Evolutionary conservation across 2,329 filamentous ascomycete genomes (phyloP).

Genomic region (Colletotrichum navitas): DNA sequence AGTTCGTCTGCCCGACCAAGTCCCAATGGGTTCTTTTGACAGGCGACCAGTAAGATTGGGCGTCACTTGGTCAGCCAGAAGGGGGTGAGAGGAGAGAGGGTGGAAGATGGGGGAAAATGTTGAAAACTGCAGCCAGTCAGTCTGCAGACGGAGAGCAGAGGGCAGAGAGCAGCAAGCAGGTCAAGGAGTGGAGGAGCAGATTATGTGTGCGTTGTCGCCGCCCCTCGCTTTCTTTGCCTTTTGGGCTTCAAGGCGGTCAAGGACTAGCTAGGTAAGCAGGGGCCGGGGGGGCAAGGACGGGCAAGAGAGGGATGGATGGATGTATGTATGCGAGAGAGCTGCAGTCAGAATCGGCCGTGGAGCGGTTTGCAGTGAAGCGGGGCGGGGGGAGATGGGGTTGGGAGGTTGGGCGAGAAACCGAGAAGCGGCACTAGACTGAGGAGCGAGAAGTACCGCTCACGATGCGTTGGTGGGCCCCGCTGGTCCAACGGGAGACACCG

Average conservation of each 20-base stretch:
- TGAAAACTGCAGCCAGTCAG: constrained; percentile 4
- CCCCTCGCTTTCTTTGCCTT: constrained; percentile 36
- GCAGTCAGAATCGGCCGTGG: constrained; percentile 35
- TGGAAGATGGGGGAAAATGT: constrained; percentile 31
- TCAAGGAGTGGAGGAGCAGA: constrained; percentile 28
- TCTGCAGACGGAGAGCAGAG: constrained; percentile 11
- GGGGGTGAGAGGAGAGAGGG: constrained; percentile 3
- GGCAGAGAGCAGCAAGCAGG: not conserved
- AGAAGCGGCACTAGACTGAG: not conserved
- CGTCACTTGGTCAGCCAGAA: not conserved
- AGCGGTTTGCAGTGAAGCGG: constrained; percentile 39
- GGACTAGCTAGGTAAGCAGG: not conserved
- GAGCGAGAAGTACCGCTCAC: not conserved
- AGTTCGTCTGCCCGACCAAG: not conserved
- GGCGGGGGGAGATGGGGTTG: constrained; percentile 9
- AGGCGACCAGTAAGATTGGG: constrained; percentile 14
- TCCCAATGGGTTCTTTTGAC: constrained; percentile 1
- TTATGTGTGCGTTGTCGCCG: constrained; percentile 39
- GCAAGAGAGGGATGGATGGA: not conserved
- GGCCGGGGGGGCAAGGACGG: constrained; percentile 1
- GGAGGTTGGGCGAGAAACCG: constrained; percentile 37
- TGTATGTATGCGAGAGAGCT: constrained; percentile 10
- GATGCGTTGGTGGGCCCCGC: constrained; percentile 13
- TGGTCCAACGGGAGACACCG: constrained; percentile 36
- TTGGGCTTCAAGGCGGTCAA: constrained; percentile 42